Evolutionary conservation across 768 basidiomycete genomes (phyloP).

Genomic region (Megacollybia marginata): DNA sequence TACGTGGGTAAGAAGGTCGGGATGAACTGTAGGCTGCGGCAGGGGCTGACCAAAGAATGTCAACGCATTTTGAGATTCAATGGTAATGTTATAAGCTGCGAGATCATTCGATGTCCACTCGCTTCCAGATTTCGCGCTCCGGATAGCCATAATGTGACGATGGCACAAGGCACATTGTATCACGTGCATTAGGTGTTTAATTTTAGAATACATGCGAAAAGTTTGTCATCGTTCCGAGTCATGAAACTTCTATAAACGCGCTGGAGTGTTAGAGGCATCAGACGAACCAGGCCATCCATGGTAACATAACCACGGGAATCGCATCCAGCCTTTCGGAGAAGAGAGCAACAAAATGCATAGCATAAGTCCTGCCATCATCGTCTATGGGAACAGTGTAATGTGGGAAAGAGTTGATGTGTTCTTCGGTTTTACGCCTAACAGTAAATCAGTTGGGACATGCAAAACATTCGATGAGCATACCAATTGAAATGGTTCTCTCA

Average conservation of each 20-base stretch:
- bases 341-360: slow-evolving; percentile 8
- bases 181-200: slow-evolving; percentile 74
- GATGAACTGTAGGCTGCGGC: too few relatives aligned
- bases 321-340: slow-evolving; percentile 8
- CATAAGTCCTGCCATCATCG: background rate
- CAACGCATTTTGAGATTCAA: too few relatives aligned
- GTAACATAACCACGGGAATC: slow-evolving; percentile 6
- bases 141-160: too few relatives aligned
- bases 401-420: slow-evolving; percentile 1
- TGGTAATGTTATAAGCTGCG: too few relatives aligned
- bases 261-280: background rate
- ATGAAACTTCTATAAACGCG: background rate
- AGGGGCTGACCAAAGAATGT: too few relatives aligned
- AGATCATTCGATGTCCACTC: too few relatives aligned
- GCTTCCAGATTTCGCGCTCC: too few relatives aligned
- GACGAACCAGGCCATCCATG: slow-evolving; percentile 7
- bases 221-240: too few relatives aligned
- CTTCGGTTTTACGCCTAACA: background rate
- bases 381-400: background rate
- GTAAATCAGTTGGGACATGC: background rate
- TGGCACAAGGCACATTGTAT: too few relatives aligned
- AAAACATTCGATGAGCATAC: background rate
- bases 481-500: background rate
- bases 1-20: too few relatives aligned
- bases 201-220: too few relatives aligned